Percentiles rank a stretch among this genome's conserved stretches.
phyloP scores from a whole-genome alignment of 2,329 filamentous ascomycete genomes.

The Cucurbitaria berberidis region DNA sequence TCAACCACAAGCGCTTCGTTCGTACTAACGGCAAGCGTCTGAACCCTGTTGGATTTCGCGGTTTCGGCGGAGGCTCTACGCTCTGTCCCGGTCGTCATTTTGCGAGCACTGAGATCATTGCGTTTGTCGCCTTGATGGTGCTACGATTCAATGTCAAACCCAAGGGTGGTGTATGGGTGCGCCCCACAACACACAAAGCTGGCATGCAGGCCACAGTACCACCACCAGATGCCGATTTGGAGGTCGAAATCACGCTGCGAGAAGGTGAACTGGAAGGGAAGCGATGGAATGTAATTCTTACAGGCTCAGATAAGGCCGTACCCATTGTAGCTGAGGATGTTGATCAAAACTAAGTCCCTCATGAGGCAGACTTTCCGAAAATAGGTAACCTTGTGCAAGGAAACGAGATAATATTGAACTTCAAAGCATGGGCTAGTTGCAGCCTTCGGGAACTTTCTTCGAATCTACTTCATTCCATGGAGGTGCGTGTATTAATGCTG shows the following conservation, averaged over 20 bases:
- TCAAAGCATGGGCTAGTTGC: no score
- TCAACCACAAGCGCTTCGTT: background rate
- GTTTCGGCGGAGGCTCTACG: conserved; percentile 36
- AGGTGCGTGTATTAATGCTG: no score
- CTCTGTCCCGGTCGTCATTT: conserved; percentile 46
- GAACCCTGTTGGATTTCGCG: conserved; percentile 25
- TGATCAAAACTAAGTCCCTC: no score
- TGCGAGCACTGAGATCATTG: conserved; percentile 37
- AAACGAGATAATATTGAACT: no score
- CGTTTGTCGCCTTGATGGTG: conserved; percentile 30
- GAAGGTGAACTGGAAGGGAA: conserved; percentile 4
- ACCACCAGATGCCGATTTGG: conserved; percentile 16
- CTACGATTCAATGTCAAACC: conserved; percentile 33
- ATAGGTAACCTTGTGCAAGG: no score
- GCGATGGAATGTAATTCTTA: conserved; percentile 15
- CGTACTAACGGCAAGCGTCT: background rate
- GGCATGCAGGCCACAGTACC: conserved; percentile 6
- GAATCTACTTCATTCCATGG: no score
- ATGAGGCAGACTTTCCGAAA: no score
- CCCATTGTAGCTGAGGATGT: no score
- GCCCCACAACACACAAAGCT: conserved; percentile 17
- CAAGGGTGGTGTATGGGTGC: conserved; percentile 15
- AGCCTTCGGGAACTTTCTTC: no score
- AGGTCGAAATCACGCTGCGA: conserved; percentile 4
- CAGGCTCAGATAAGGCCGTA: no score